Evolutionary conservation across 345 rosid species (phyloP).

Genomic region (Xanthoceras sorbifolium): DNA sequence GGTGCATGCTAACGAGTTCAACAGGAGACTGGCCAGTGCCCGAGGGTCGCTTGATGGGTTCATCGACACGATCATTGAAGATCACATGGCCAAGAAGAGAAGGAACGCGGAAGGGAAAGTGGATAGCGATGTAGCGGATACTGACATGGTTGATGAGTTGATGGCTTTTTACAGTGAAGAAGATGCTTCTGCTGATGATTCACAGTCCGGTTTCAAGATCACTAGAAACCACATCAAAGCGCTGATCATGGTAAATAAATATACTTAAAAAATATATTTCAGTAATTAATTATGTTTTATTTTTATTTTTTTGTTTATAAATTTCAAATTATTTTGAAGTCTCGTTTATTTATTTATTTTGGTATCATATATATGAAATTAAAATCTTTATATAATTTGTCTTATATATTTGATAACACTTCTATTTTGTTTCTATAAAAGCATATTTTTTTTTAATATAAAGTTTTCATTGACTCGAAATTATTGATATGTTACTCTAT

Average conservation of each 20-base stretch:
- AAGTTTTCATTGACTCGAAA: no score
- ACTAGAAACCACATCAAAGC: conserved; percentile 85
- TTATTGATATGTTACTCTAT: no score
- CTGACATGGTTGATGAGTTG: conserved; percentile 89
- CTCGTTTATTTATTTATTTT: no score
- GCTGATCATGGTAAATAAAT: conserved; percentile 69
- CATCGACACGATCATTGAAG: conserved; percentile 74
- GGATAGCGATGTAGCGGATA: conserved; percentile 28
- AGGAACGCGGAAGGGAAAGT: not conserved
- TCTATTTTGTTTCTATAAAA: no score
- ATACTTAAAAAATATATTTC: no score
- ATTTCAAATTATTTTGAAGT: no score
- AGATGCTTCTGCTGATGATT: conserved; percentile 36
- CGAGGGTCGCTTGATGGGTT: conserved; percentile 63
- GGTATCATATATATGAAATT: no score
- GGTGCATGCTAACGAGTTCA: conserved; percentile 55
- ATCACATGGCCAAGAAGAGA: conserved; percentile 54
- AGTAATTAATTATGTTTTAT: no score
- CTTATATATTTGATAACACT: no score
- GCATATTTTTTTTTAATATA: no score
- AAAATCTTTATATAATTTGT: no score
- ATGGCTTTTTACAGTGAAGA: conserved; percentile 64
- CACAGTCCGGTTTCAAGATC: conserved; percentile 51
- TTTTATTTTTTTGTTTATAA: no score
- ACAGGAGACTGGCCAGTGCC: conserved; percentile 55